phyloP scores from a whole-genome alignment of 257 asterid genomes.

The Ophiorrhiza pumila region DNA sequence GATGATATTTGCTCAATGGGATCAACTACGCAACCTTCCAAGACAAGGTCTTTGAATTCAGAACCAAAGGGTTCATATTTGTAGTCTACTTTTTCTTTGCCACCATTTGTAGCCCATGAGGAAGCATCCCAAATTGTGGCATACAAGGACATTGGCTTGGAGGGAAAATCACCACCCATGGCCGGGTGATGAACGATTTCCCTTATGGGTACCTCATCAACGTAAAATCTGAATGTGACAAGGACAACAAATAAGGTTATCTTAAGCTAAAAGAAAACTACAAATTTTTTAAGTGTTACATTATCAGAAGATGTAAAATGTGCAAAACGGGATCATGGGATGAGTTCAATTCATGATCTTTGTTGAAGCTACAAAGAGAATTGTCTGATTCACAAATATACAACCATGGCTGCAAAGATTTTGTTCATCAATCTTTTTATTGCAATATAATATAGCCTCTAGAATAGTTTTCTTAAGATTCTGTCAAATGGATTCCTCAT shows the following conservation, averaged over 20 bases:
- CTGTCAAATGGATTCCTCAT: too few species aligned
- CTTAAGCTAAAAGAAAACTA: background rate
- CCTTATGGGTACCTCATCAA: conserved; percentile 76
- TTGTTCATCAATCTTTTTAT: background rate
- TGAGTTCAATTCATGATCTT: background rate
- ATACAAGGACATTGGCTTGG: conserved; percentile 88
- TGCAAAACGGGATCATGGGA: background rate
- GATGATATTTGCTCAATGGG: conserved; percentile 70
- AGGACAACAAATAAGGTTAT: background rate
- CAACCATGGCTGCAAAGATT: background rate
- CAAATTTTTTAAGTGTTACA: background rate
- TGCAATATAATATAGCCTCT: background rate
- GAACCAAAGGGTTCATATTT: conserved; percentile 63
- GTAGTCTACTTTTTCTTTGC: conserved; percentile 73
- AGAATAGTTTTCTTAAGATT: background rate
- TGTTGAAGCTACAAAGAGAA: background rate
- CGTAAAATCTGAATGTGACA: conserved; percentile 52
- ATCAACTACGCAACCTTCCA: conserved; percentile 75
- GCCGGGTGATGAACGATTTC: conserved; percentile 41
- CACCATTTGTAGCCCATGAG: conserved; percentile 89
- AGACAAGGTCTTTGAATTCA: conserved; percentile 60
- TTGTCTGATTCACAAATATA: background rate
- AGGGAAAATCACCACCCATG: conserved; percentile 80
- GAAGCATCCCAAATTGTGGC: conserved; percentile 99
- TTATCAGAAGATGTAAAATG: background rate